These are phyloP conservation scores for Knufia fluminis DNA, from an alignment of 2,329 filamentous ascomycete genomes.

Conservation along the genomic window DNA sequence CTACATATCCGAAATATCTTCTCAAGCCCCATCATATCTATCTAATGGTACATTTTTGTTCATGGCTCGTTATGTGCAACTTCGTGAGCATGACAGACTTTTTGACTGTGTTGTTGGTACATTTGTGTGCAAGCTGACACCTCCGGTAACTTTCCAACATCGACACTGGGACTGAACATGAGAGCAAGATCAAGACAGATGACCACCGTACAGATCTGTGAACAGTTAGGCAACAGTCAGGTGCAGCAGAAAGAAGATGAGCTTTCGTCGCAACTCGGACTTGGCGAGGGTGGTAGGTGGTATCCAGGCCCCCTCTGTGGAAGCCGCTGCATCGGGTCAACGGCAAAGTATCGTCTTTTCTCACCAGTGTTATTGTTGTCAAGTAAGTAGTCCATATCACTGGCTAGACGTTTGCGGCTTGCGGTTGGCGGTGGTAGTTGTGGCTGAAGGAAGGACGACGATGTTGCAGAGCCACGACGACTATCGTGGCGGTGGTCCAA, in stretches of 20 bases:
- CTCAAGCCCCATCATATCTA: not conserved
- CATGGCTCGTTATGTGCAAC: conserved; percentile 3
- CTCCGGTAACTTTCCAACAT: not conserved
- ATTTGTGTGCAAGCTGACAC: not conserved
- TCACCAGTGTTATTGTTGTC: not conserved
- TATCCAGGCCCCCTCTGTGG: not conserved
- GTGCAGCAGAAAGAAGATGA: not conserved
- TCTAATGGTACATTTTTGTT: not conserved
- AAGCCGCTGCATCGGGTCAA: not conserved
- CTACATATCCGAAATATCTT: not conserved
- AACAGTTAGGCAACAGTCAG: not conserved
- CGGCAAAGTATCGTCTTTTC: not conserved
- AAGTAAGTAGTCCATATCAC: not conserved
- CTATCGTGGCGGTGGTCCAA: not conserved
- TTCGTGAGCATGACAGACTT: not conserved
- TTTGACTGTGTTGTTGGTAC: not conserved
- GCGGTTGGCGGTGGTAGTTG: not conserved
- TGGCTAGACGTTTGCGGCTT: not conserved
- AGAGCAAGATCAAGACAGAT: not conserved
- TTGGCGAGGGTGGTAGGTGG: conserved; percentile 2
- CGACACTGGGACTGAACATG: not conserved
- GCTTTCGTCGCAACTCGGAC: not conserved
- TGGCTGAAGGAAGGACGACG: not conserved
- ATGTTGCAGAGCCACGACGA: not conserved
- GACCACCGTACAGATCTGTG: not conserved